Evolutionary conservation across 352 stramenopile genomes (phyloP), one percentile per base, ranked within the genome.

Genomic region (Achlya hypogyna): DNA sequence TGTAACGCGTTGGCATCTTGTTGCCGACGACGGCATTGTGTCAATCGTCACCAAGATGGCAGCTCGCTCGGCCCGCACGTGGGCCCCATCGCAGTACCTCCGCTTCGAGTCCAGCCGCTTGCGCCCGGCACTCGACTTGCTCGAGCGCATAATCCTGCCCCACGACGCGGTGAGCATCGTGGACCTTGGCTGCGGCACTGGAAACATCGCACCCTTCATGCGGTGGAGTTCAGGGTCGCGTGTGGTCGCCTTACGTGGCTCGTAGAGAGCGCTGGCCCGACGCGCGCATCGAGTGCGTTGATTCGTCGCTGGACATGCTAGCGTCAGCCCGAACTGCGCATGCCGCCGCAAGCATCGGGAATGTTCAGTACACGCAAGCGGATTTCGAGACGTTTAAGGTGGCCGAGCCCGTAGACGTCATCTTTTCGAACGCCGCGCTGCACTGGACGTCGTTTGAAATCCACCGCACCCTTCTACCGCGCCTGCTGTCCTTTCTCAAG

Each of bases 381-480:
- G 79, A 76, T 62, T 89, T 91, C 53, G 83, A 88, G 45, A 78
- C 52, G 0, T 89, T 80, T 62, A 16, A 69, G 5, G 72, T 78
- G 0, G 62, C 63, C 2, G 52, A 66, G 5, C 72, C 74, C 0
- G 72, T 89, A 35, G 79, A 89, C 59, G 71, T 91, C 53, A 88
- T 91, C 62, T 91, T 77, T 66, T 84, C 81, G 16, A 91, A 91
- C 51, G 79, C 83, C 0, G 81, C 81, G 10, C 38, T 89, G 31
- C 83, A 91, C 38, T 91, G 81, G 83, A 78, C 88, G 25, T 76
- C 58, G 29, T 43, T 73, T 0, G 81, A 90, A 4, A 65, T 70
- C 6, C 79, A 92, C 63, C 53, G 68, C 34, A 42, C 45, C 10
- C 72, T 90, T 18, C 54, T 92, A 9, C 78, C 77, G 0, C 66